Base-by-base conservation (phyloP, 2,329 filamentous ascomycete species). In the Colletotrichum liriopes region DNA sequence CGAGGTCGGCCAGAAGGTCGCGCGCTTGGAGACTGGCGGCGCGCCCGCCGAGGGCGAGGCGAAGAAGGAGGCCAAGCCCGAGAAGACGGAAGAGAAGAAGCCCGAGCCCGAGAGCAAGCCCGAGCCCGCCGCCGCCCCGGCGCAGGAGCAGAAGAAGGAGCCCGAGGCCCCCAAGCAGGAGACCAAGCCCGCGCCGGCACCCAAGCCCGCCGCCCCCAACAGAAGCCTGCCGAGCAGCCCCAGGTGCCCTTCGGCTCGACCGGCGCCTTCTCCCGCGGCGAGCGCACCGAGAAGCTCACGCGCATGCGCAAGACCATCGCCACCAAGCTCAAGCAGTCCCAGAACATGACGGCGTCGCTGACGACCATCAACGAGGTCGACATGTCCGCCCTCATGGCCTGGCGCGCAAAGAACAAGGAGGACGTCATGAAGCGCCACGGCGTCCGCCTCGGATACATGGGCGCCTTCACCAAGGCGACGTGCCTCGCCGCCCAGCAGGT, bases 261-360 rank as follows among this genome's bases (percentile, higher is more conserved):
- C 20, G 69, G 69, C 39, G 49, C 55, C 39, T 72, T 72, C 69
- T 69, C 69, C 45, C 69, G 69, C 52, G 69, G 43, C 45, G 69
- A 72, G 69, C 69, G 69, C 54, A 35, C 47, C 18, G 79, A 79
- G 73, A 81, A 80, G 73, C 75, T 92, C 75, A 88, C 87, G 75
- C 90, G 90, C 77, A 94, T 94, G 92, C 91, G 92, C 84, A 93
- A 93, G 86, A 92, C 91, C 74, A 94, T 94, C 78, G 92, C 92
- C 75, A 85, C 80, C 76, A 90, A 92, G 75, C 90, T 94, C 66
- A 89, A 88, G 76, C 86, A 93, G 80, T 93, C 92, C 66, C 87
- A 92, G 83, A 88, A 91, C 81, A 88, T 93, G 79, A 87, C 86
- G 78, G 93, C 93, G 82, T 90, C 93, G 26, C 84, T 93, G 77